Evolutionary conservation across 2,329 filamentous ascomycete genomes (phyloP).

Genomic region (Clonostachys byssicola): DNA sequence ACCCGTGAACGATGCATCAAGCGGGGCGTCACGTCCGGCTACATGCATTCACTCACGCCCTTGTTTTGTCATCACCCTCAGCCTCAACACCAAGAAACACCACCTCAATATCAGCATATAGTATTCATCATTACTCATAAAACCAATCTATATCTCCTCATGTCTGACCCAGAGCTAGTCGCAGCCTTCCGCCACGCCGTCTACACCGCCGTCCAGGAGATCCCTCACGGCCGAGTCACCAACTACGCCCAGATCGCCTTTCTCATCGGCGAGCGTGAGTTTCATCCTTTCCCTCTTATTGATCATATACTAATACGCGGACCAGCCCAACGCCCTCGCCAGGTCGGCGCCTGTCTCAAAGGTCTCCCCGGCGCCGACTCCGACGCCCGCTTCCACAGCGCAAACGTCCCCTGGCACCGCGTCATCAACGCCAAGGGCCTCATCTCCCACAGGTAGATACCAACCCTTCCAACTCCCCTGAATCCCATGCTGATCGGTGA

Average conservation of each 20-base stretch:
- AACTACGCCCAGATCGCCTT: constrained; percentile 79
- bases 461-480: too few relatives aligned
- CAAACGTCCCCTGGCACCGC: constrained; percentile 90
- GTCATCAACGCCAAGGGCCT: constrained; percentile 84
- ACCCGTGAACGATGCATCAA: too few relatives aligned
- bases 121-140: too few relatives aligned
- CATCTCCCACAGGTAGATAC: constrained; percentile 85
- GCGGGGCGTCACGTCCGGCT: too few relatives aligned
- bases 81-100: too few relatives aligned
- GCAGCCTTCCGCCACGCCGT: constrained; percentile 72
- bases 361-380: constrained; percentile 57
- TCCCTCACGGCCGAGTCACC: constrained; percentile 79
- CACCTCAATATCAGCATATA: too few relatives aligned
- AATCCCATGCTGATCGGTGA: neutral
- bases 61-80: neutral
- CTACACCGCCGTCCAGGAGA: constrained; percentile 79
- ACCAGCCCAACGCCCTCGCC: constrained; percentile 67
- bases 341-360: constrained; percentile 89
- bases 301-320: neutral
- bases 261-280: constrained; percentile 68
- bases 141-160: constrained; percentile 18
- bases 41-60: neutral
- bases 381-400: constrained; percentile 57
- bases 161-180: constrained; percentile 72
- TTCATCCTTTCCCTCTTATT: neutral